phyloP scores from a whole-genome alignment of 2,329 filamentous ascomycete species.

The Capronia epimyces region DNA sequence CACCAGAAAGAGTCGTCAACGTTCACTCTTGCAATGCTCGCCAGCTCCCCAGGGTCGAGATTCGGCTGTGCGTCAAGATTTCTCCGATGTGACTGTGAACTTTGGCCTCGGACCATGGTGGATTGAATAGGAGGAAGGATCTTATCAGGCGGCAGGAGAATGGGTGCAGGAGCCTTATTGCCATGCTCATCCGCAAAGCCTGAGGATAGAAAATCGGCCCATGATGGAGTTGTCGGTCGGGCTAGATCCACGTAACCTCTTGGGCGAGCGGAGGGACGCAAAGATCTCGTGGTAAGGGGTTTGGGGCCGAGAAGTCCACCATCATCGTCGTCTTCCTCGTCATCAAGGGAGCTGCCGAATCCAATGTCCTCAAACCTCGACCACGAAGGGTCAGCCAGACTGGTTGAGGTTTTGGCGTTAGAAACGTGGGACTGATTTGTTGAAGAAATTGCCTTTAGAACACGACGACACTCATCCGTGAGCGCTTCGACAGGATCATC shows the following conservation, averaged over 20 bases:
- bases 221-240: constrained; percentile 89
- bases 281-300: constrained; percentile 18
- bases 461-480: constrained; percentile 89
- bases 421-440: constrained; percentile 79
- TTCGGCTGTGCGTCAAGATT: constrained; percentile 62
- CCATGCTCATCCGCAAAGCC: constrained; percentile 77
- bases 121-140: constrained; percentile 77
- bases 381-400: constrained; percentile 82
- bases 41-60: constrained; percentile 86
- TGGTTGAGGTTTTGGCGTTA: constrained; percentile 64
- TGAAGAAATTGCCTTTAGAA: constrained; percentile 79
- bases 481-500: constrained; percentile 83
- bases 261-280: constrained; percentile 23
- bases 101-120: constrained; percentile 63
- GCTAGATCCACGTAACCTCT: constrained; percentile 51
- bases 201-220: constrained; percentile 94
- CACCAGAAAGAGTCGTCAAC: constrained; percentile 98
- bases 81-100: constrained; percentile 77
- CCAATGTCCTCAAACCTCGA: constrained; percentile 94
- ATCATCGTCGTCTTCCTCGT: constrained; percentile 62
- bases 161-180: constrained; percentile 57
- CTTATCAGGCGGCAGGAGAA: constrained; percentile 87
- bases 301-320: constrained; percentile 44
- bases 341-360: constrained; percentile 70
- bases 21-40: constrained; percentile 79